Base-by-base conservation (phyloP, 805 yeast species). In the Wickerhamiella domercqiae region DNA sequence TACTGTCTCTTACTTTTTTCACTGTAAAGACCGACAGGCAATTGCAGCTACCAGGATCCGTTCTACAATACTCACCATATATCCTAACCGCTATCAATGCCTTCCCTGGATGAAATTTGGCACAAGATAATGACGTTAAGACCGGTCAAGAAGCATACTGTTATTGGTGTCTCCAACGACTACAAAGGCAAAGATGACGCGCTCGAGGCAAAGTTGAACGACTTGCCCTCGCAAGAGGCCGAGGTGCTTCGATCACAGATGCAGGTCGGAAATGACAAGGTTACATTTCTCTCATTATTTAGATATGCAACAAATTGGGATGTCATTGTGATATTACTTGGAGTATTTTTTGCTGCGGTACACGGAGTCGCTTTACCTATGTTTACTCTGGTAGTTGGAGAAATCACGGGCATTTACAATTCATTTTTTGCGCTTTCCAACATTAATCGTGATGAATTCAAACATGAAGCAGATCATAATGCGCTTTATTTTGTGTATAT, bases 301-400 rank as follows among this genome's bases (percentile, higher is more conserved):
- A 45, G 59, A 22, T 62, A 55, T 43, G 62, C 65, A 4, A 48
- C 50, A 20, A 39, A 41, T 14, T 35, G 29, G 29, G 66, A 61
- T 32, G 34, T 42, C 13, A 34, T 47, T 28, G 37, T 57, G 24
- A 47, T 59, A 14, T n/a, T 44, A 3, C 4, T 57, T 11, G 66
- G 62, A 2, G 39, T 50, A 14, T 39, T 51, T 17, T 46, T 51
- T 35, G 50, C 67, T 1, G 47, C 57, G 7, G 56, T 57, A 3
- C 56, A 58, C 11, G 66, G 66, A n/a, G 63, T 60, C 19, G 60
- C 60, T 14, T 38, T 63, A 36, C 67, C 67, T 2, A 49, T 62
- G 46, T 61, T 61, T 50, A 57, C 62, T 15, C 43, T 62, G 34
- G 61, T 64, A 5, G 59, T 63, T 21, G 67, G 67, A 19, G 47